Conservation (phyloP, 2,329 filamentous ascomycete genomes). For the Teratosphaeria destructans region DNA sequence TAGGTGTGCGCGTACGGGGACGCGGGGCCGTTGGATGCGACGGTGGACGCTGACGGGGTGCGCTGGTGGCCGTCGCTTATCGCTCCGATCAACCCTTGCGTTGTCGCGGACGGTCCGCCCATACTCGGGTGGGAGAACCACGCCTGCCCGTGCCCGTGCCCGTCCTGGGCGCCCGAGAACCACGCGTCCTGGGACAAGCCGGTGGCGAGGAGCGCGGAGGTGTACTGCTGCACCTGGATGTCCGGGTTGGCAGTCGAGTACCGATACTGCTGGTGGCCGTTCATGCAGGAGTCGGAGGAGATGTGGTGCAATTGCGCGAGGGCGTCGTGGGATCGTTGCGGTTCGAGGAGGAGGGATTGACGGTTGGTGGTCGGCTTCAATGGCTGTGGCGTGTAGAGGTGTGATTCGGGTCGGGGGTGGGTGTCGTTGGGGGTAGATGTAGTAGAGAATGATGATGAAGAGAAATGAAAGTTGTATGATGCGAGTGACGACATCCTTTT, state of each 20-base stretch:
- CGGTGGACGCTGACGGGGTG: conserved; percentile 29
- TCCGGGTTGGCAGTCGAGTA: not conserved
- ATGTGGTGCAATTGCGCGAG: conserved; percentile 1
- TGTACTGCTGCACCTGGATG: not conserved
- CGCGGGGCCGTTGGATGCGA: conserved; percentile 33
- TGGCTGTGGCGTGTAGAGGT: not conserved
- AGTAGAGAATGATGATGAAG: not conserved
- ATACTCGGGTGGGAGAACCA: conserved; percentile 2
- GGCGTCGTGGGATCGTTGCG: not conserved
- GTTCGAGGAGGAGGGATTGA: not conserved
- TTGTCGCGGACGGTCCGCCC: not conserved
- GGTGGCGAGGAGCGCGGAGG: not conserved
- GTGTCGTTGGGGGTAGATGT: not conserved
- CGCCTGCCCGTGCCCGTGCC: not conserved
- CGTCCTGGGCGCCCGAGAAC: not conserved
- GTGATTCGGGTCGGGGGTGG: not conserved
- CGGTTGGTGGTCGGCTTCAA: not conserved
- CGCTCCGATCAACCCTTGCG: conserved; percentile 1
- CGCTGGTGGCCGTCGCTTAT: conserved; percentile 18
- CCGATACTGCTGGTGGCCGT: not conserved
- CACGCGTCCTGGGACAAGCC: not conserved
- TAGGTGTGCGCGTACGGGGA: conserved; percentile 31
- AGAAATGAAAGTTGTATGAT: not conserved
- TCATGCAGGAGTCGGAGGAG: not conserved
- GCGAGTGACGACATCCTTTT: not conserved